Conservation (phyloP, 257 asterid genomes). For the Verbena officinalis region DNA sequence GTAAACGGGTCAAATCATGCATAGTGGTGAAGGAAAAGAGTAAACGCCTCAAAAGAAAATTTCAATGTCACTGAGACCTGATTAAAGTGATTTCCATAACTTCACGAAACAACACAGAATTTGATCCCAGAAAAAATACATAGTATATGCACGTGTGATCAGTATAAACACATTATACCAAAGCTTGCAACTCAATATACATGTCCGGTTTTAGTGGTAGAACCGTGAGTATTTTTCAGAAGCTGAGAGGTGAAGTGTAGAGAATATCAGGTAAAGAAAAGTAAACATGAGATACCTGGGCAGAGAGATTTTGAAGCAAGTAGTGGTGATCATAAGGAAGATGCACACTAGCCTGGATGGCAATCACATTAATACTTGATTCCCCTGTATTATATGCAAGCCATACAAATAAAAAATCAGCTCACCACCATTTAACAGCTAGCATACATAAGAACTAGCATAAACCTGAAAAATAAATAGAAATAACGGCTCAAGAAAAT, state of each 20-base stretch:
- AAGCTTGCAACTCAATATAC: not conserved
- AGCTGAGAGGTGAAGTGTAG: not conserved
- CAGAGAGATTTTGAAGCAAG: slow-evolving; percentile 85
- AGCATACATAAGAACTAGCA: slow-evolving; percentile 2
- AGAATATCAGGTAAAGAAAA: slow-evolving; percentile 17
- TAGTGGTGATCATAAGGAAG: slow-evolving; percentile 79
- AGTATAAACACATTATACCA: not conserved
- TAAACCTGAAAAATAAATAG: not conserved
- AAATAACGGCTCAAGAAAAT: not conserved
- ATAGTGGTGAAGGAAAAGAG: not conserved
- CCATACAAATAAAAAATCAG: slow-evolving; percentile 24
- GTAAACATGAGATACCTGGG: slow-evolving; percentile 60
- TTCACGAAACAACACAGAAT: not conserved
- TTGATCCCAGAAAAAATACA: too few relatives aligned
- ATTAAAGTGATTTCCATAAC: not conserved
- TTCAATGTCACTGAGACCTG: not conserved
- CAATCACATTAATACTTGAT: slow-evolving; percentile 62
- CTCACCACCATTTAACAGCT: not conserved
- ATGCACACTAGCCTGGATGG: slow-evolving; percentile 88
- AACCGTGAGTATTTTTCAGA: slow-evolving; percentile 5
- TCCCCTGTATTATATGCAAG: slow-evolving; percentile 57
- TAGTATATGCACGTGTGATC: too few relatives aligned
- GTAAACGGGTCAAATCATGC: not conserved
- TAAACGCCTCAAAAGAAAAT: slow-evolving; percentile 8
- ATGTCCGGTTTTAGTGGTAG: not conserved